A percentile compares a stretch with the other conserved stretches of the same genome.
phyloP scores from a whole-genome alignment of 257 asterid species.

The Anisodus tanguticus region DNA sequence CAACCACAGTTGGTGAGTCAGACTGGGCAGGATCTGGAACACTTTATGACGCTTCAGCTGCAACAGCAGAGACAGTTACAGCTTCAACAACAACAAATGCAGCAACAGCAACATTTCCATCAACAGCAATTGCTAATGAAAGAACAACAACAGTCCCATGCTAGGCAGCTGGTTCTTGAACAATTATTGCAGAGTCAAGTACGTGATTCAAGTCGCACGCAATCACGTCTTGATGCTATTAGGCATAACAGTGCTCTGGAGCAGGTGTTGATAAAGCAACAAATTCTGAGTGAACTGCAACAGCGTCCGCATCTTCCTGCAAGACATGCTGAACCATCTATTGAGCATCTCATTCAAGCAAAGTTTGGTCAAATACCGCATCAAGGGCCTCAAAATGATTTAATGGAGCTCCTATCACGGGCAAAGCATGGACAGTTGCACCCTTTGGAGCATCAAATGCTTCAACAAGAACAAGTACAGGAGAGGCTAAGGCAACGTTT shows the following conservation, averaged over 20 bases:
- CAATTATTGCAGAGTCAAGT: conserved; percentile 77
- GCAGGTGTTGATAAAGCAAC: conserved; percentile 74
- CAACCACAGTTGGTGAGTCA: conserved; percentile 61
- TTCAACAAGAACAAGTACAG: conserved; percentile 77
- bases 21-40: conserved; percentile 66
- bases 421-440: conserved; percentile 56
- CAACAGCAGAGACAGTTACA: too few relatives aligned
- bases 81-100: conserved; percentile 42
- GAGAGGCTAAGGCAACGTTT: conserved; percentile 85
- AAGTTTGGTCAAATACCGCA: conserved; percentile 72
- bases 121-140: conserved; percentile 78
- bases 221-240: conserved; percentile 66
- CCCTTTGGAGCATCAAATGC: conserved; percentile 74
- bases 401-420: conserved; percentile 58
- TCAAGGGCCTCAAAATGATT: conserved; percentile 66
- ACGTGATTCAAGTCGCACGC: conserved; percentile 72
- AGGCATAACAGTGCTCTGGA: conserved; percentile 71
- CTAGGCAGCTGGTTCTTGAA: conserved; percentile 72
- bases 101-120: conserved; percentile 62
- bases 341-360: conserved; percentile 83
- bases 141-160: conserved; percentile 75
- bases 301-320: conserved; percentile 68
- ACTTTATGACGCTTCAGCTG: conserved; percentile 62
- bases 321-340: conserved; percentile 70
- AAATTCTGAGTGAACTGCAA: conserved; percentile 71